A percentile compares a stretch with the other conserved stretches of the same genome.
These are phyloP conservation scores for Tolypocladium sp. DNA, from an alignment of 2,329 filamentous ascomycete genomes.

Conservation along the genomic window DNA sequence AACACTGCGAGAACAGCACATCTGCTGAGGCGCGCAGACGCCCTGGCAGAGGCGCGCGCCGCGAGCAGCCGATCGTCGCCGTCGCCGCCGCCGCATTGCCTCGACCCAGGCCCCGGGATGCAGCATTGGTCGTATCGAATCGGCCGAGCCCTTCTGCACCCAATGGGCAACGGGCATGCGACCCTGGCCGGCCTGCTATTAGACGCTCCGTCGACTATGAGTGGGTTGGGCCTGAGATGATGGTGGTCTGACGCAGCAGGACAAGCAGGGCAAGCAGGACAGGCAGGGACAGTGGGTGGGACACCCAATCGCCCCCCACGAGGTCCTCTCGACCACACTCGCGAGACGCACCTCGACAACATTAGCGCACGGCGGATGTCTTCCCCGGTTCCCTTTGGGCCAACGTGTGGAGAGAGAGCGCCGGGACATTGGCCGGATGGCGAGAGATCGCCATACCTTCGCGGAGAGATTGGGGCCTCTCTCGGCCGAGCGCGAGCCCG, in stretches of 20 bases:
- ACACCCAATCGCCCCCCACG: background rate
- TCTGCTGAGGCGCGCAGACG: background rate
- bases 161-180: background rate
- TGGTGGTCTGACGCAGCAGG: background rate
- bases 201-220: background rate
- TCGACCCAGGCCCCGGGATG: background rate
- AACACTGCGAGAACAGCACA: background rate
- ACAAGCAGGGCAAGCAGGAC: background rate
- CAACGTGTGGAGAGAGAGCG: slow-evolving; percentile 1
- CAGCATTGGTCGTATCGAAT: background rate
- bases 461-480: background rate
- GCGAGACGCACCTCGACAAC: slow-evolving; percentile 3
- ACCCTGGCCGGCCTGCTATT: background rate
- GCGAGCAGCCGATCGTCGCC: background rate
- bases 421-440: background rate
- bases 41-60: background rate
- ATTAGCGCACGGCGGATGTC: slow-evolving; percentile 6
- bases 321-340: background rate
- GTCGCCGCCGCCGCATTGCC: background rate
- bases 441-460: background rate
- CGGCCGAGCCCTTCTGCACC: background rate
- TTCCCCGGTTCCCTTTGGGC: slow-evolving; percentile 4
- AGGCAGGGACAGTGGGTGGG: background rate
- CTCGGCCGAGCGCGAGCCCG: slow-evolving; percentile 4
- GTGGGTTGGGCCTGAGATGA: background rate